Evolutionary conservation across 495 filamentous ascomycete genomes (phyloP).

Genomic region (Penicillium pulvis): DNA sequence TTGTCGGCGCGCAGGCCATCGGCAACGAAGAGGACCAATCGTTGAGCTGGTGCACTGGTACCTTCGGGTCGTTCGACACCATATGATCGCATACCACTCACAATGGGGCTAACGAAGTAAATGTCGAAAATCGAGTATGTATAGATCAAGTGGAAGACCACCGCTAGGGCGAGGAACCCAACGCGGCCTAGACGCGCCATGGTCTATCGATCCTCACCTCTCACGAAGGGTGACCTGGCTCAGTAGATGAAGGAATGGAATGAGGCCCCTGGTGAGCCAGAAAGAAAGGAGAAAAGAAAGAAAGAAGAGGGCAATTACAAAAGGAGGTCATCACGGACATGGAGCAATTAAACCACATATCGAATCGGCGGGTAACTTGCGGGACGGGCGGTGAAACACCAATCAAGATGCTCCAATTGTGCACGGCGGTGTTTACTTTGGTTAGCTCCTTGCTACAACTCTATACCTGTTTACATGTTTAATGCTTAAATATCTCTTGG

Average conservation of each 20-base stretch:
- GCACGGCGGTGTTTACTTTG: slow-evolving; percentile 28
- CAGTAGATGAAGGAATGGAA: slow-evolving; percentile 21
- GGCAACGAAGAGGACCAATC: slow-evolving; percentile 94
- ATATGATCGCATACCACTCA: slow-evolving; percentile 89
- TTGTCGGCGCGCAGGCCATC: slow-evolving; percentile 98
- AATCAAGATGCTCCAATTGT: slow-evolving; percentile 32
- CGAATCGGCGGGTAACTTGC: slow-evolving; percentile 25
- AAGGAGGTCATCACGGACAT: slow-evolving; percentile 26
- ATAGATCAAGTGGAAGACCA: slow-evolving; percentile 94
- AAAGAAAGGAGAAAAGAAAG: slow-evolving; percentile 7
- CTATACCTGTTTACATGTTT: background rate
- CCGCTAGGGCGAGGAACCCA: slow-evolving; percentile 87
- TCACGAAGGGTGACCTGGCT: slow-evolving; percentile 12
- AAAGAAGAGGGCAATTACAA: slow-evolving; percentile 2
- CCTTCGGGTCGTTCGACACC: slow-evolving; percentile 61
- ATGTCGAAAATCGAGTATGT: slow-evolving; percentile 98
- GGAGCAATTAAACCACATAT: slow-evolving; percentile 11
- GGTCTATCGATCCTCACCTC: slow-evolving; percentile 24
- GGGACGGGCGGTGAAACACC: slow-evolving; percentile 33
- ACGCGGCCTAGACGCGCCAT: slow-evolving; percentile 84
- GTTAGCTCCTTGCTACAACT: background rate
- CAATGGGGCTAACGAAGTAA: slow-evolving; percentile 98
- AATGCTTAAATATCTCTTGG: background rate
- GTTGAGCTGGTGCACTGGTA: slow-evolving; percentile 77
- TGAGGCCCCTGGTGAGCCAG: slow-evolving; percentile 21